These are phyloP conservation scores for Plasmodium knowlesi DNA, from an alignment of 169 alveolate genomes.

Conservation along the genomic window DNA sequence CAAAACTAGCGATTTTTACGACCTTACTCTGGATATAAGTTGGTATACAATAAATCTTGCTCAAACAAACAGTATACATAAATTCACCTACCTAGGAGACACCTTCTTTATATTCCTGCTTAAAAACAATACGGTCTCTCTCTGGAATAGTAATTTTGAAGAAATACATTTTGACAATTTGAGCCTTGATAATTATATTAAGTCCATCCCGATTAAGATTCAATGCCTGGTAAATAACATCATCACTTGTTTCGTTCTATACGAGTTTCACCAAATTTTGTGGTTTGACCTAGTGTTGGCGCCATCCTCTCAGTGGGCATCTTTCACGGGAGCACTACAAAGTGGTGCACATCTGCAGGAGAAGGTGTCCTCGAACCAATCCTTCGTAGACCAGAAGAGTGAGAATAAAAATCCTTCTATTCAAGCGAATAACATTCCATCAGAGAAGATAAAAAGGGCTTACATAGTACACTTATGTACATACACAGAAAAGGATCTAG, in stretches of 20 bases:
- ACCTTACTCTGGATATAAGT: neutral
- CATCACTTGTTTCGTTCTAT: conserved; percentile 41
- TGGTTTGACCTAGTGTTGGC: conserved; percentile 8
- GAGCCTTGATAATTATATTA: neutral
- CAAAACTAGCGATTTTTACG: conserved; percentile 4
- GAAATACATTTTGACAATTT: neutral
- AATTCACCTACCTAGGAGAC: neutral
- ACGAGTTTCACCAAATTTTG: conserved; percentile 34
- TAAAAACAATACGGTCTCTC: neutral
- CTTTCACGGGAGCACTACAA: neutral
- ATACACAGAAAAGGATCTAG: conserved; percentile 24
- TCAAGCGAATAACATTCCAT: neutral
- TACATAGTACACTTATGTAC: neutral
- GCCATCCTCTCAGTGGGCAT: neutral
- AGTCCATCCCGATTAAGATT: conserved; percentile 16
- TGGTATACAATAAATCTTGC: neutral
- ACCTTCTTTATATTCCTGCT: conserved; percentile 11
- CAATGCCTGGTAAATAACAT: neutral
- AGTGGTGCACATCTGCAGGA: neutral
- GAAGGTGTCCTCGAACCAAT: neutral
- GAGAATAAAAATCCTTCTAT: neutral
- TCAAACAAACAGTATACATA: neutral
- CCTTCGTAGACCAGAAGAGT: neutral
- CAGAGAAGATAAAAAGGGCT: neutral
- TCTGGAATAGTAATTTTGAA: conserved; percentile 19